Percentiles rank a stretch among this genome's conserved stretches.
phyloP scores from a whole-genome alignment of 1,139 yeast species.

The Sugiyamaella neomexicana region DNA sequence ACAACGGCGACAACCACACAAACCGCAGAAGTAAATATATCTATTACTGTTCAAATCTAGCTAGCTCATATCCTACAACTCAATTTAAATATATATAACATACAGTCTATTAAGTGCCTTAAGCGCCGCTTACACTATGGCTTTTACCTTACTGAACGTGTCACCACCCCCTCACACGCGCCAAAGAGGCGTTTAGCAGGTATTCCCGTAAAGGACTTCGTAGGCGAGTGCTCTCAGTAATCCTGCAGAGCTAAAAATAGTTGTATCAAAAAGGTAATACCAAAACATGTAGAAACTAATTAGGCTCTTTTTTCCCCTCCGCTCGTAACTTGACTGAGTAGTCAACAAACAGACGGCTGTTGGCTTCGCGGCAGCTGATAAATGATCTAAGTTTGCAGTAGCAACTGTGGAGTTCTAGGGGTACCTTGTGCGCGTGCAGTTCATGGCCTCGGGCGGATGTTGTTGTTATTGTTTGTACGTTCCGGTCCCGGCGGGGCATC shows the following conservation, averaged over 20 bases:
- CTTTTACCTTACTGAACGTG: too few relatives aligned
- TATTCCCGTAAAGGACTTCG: background rate
- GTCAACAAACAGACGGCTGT: slow-evolving; percentile 4
- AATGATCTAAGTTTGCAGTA: background rate
- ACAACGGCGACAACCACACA: too few relatives aligned
- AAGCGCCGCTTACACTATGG: too few relatives aligned
- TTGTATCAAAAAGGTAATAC: background rate
- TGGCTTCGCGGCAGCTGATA: background rate
- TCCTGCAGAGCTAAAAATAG: slow-evolving; percentile 12
- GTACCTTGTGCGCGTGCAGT: background rate
- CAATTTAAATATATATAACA: too few relatives aligned
- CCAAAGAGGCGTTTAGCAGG: background rate
- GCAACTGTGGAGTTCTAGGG: too few relatives aligned
- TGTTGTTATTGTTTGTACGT: background rate
- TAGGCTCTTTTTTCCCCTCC: slow-evolving; percentile 3
- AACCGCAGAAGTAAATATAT: too few relatives aligned
- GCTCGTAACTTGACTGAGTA: slow-evolving; percentile 8
- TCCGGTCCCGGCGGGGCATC: background rate
- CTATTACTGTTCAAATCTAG: too few relatives aligned
- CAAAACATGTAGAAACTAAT: slow-evolving; percentile 1
- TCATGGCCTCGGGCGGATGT: background rate
- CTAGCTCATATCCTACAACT: too few relatives aligned
- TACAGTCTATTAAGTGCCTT: too few relatives aligned
- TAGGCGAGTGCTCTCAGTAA: background rate
- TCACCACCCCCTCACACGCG: too few relatives aligned